A percentile compares a stretch with the other conserved stretches of the same genome.
phyloP scores from a whole-genome alignment of 1,284 basidiomycete species.

The Marasmius tenuissimus region DNA sequence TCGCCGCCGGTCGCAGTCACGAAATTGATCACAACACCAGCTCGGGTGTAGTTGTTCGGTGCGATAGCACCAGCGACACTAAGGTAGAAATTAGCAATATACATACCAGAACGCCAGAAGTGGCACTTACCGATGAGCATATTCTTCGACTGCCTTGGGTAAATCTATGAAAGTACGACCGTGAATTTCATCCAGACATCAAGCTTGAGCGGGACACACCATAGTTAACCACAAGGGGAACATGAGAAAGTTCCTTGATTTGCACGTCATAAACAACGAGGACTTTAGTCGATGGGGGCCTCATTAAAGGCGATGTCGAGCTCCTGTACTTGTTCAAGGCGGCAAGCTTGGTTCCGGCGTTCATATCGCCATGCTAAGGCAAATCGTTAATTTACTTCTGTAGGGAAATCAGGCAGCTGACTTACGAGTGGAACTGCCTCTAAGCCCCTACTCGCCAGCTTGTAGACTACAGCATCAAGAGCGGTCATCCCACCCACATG shows the following conservation, averaged over 20 bases:
- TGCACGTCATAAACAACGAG: conserved; percentile 91
- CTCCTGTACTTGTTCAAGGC: conserved; percentile 80
- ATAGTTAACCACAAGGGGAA: conserved; percentile 92
- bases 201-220: conserved; percentile 41
- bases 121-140: conserved; percentile 76
- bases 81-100: conserved; percentile 13
- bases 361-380: conserved; percentile 83
- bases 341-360: conserved; percentile 74
- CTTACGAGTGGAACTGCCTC: conserved; percentile 83
- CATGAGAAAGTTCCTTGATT: conserved; percentile 89
- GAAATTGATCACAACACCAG: conserved; percentile 91
- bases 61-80: conserved; percentile 83
- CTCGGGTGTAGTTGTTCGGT: conserved; percentile 72
- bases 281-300: conserved; percentile 66
- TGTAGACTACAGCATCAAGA: conserved; percentile 86
- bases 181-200: neutral
- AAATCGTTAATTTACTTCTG: conserved; percentile 8
- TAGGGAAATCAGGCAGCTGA: conserved; percentile 11
- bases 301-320: conserved; percentile 53
- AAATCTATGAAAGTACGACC: conserved; percentile 58
- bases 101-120: conserved; percentile 1
- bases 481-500: conserved; percentile 87
- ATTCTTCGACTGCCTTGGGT: conserved; percentile 94
- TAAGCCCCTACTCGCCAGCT: conserved; percentile 80
- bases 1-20: conserved; percentile 96